A percentile compares a stretch with the other conserved stretches of the same genome.
These are phyloP conservation scores for Mycena amicta DNA, from an alignment of 768 basidiomycete species.

Conservation along the genomic window DNA sequence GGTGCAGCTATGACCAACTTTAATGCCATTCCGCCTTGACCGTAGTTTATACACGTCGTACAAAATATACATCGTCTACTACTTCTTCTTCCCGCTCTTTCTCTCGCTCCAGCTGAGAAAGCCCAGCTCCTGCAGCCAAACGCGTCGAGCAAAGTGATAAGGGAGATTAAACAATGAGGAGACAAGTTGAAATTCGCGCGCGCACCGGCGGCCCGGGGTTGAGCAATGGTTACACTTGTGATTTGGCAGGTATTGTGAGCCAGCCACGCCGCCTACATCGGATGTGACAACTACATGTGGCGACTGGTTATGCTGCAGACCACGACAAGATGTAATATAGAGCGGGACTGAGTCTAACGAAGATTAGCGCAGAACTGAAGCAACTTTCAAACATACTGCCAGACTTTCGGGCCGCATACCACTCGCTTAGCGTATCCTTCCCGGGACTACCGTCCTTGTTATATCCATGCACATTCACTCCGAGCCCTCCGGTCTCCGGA, in stretches of 20 bases:
- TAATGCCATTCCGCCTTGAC: too few species aligned
- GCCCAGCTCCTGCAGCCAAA: neutral
- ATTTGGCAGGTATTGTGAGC: too few species aligned
- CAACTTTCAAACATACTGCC: neutral
- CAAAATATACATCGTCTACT: too few species aligned
- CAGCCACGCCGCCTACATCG: too few species aligned
- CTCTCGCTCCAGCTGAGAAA: neutral
- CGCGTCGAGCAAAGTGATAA: neutral
- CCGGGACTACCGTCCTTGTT: too few species aligned
- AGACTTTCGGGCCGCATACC: neutral
- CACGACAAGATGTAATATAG: neutral
- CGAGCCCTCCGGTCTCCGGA: too few species aligned
- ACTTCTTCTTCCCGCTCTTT: neutral
- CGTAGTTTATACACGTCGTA: too few species aligned
- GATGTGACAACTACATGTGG: too few species aligned
- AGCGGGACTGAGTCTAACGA: neutral
- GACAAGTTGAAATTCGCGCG: neutral
- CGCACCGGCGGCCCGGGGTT: too few species aligned
- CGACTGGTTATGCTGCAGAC: neutral
- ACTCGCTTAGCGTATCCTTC: neutral
- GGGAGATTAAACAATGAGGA: neutral
- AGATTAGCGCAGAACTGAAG: neutral
- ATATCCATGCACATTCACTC: too few species aligned
- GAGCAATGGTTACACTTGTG: neutral
- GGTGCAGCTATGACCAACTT: too few species aligned